Evolutionary conservation across 257 asterid genomes (phyloP).

Genomic region (Echium plantagineum): DNA sequence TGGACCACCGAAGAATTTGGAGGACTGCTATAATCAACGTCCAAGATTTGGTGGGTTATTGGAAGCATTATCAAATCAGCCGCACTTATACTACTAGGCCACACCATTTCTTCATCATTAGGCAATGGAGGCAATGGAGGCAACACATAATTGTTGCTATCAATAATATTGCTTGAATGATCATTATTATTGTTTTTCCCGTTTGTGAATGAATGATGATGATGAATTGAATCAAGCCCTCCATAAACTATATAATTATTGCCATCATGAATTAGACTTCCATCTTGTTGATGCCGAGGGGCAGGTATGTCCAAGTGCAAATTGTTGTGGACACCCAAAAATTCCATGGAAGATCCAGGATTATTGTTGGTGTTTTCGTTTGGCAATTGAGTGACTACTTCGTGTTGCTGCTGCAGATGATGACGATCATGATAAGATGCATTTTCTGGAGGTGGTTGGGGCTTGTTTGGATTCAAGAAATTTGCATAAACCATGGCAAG

Average conservation of each 20-base stretch:
- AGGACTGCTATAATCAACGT: not conserved
- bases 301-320: conserved; percentile 4
- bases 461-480: conserved; percentile 34
- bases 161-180: not conserved
- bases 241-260: conserved; percentile 4
- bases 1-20: not conserved
- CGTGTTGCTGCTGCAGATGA: not conserved
- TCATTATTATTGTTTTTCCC: conserved; percentile 2
- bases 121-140: conserved; percentile 48
- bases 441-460: conserved; percentile 5
- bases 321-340: conserved; percentile 9
- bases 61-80: conserved; percentile 11
- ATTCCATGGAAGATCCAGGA: conserved; percentile 12
- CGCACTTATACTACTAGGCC: conserved; percentile 22
- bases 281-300: conserved; percentile 1
- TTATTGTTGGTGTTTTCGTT: not conserved
- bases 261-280: conserved; percentile 6
- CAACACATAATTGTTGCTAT: conserved; percentile 9
- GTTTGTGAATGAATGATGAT: conserved; percentile 1
- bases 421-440: conserved; percentile 1
- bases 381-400: not conserved
- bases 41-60: conserved; percentile 1
- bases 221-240: conserved; percentile 19
- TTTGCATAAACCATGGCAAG: conserved; percentile 56
- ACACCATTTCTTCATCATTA: conserved; percentile 23